Evolutionary conservation across 2,329 filamentous ascomycete genomes (phyloP).

Genomic region (Apiospora hydei): DNA sequence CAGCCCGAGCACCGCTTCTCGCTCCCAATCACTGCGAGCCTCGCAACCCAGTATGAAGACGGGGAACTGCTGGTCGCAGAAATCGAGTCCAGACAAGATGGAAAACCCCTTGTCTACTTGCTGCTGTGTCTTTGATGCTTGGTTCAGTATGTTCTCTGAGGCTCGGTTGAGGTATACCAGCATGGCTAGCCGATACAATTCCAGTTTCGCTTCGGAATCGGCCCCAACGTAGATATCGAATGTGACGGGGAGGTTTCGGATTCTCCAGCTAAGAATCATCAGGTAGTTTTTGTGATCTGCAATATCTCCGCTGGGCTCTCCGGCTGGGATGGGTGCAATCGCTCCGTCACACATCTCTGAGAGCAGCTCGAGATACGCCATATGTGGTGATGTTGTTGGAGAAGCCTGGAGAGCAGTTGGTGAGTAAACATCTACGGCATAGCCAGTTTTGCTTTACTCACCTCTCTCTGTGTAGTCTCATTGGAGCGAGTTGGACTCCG

Average conservation of each 20-base stretch:
- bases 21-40: conserved; percentile 36
- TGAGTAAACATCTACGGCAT: too few relatives aligned
- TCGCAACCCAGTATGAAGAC: conserved; percentile 39
- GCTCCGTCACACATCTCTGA: background rate
- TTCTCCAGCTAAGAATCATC: background rate
- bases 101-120: conserved; percentile 38
- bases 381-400: background rate
- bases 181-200: conserved; percentile 35
- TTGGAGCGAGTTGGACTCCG: background rate
- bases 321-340: background rate
- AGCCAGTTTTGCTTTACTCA: background rate
- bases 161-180: conserved; percentile 39
- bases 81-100: conserved; percentile 32
- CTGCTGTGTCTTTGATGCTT: conserved; percentile 26
- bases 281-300: background rate
- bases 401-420: background rate
- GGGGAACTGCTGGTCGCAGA: conserved; percentile 38
- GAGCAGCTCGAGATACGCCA: background rate
- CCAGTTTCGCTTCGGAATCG: background rate
- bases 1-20: conserved; percentile 37
- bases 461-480: background rate
- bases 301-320: too few relatives aligned
- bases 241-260: background rate
- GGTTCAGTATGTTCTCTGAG: conserved; percentile 28
- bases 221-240: background rate